Conservation (phyloP, 306 rosid species). For the Corylus heterophylla region DNA sequence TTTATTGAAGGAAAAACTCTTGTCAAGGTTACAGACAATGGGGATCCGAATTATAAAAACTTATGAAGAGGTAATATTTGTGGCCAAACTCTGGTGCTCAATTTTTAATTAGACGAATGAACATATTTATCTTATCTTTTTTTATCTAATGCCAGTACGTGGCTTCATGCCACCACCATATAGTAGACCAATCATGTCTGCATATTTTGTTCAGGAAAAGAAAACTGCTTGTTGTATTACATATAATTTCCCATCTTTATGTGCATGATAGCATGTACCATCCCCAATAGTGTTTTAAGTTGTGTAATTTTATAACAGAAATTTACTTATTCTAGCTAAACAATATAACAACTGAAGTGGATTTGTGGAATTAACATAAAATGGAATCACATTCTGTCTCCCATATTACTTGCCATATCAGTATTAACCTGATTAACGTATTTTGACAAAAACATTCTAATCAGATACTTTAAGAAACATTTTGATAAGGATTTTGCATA, state of each 20-base stretch:
- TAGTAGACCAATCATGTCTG: background rate
- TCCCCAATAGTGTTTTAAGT: background rate
- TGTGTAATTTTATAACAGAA: background rate
- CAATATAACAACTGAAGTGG: background rate
- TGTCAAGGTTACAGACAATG: constrained; percentile 79
- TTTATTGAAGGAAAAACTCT: constrained; percentile 81
- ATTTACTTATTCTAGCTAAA: background rate
- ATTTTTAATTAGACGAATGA: constrained; percentile 20
- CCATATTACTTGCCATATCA: background rate
- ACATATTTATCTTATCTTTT: background rate
- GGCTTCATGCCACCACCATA: background rate
- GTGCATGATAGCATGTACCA: background rate
- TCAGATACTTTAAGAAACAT: background rate
- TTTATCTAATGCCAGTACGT: background rate
- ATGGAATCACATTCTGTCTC: background rate
- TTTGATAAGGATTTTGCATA: background rate
- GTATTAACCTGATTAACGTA: background rate
- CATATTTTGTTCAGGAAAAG: background rate
- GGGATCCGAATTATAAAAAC: constrained; percentile 72
- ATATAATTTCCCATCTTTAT: background rate
- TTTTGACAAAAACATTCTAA: background rate
- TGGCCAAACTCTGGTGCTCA: constrained; percentile 17
- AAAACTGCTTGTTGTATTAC: background rate
- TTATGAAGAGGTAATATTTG: constrained; percentile 77
- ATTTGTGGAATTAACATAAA: constrained; percentile 3